A percentile compares a stretch with the other conserved stretches of the same genome.
Conservation (phyloP, 78 protist genomes). For the Polysphondylium violaceum region DNA sequence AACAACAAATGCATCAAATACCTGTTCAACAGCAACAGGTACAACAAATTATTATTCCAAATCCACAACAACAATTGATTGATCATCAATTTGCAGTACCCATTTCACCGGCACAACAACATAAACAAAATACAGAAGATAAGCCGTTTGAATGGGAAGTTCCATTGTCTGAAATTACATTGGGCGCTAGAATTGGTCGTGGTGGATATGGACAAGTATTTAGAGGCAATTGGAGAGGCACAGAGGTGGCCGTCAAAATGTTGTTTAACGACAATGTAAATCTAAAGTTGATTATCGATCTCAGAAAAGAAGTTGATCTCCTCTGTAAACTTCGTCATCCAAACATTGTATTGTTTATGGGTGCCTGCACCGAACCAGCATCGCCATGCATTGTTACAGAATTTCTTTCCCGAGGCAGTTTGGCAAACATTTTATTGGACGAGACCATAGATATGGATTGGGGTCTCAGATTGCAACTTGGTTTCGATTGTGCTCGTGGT, state of each 20-base stretch:
- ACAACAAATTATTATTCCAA: not conserved
- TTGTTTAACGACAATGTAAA: slow-evolving; percentile 61
- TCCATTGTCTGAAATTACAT: slow-evolving; percentile 45
- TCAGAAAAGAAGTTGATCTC: slow-evolving; percentile 69
- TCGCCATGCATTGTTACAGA: slow-evolving; percentile 83
- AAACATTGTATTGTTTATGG: slow-evolving; percentile 82
- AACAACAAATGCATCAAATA: not conserved
- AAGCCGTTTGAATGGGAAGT: slow-evolving; percentile 79
- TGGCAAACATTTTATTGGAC: slow-evolving; percentile 62
- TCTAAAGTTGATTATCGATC: slow-evolving; percentile 34
- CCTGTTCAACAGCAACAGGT: not conserved
- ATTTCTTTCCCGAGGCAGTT: slow-evolving; percentile 59
- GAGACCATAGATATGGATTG: slow-evolving; percentile 64
- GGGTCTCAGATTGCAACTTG: slow-evolving; percentile 69
- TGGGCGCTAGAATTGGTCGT: slow-evolving; percentile 55
- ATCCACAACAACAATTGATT: not conserved
- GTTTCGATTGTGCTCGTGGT: slow-evolving; percentile 84
- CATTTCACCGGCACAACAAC: not conserved
- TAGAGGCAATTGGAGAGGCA: slow-evolving; percentile 75
- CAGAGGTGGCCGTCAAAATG: slow-evolving; percentile 79
- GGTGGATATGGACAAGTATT: slow-evolving; percentile 80
- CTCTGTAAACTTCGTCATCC: slow-evolving; percentile 78
- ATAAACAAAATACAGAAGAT: not conserved
- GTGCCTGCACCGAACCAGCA: slow-evolving; percentile 86
- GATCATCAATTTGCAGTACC: slow-evolving; percentile 17